Conservation (phyloP, 225 moss, liverwort and hornwort genomes). For the Pleurozium schreberi region DNA sequence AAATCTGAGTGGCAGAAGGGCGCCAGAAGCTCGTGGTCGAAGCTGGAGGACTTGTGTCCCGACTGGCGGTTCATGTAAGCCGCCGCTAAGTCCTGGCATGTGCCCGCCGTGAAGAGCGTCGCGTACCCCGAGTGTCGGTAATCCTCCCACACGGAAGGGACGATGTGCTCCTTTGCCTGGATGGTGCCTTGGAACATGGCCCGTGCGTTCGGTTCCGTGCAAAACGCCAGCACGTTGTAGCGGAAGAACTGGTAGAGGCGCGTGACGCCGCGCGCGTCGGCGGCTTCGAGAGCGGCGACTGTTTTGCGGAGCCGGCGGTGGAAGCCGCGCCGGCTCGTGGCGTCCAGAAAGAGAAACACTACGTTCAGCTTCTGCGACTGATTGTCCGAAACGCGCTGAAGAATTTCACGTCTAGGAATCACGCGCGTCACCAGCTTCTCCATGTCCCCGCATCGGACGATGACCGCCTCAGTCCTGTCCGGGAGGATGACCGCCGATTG, state of each 20-base stretch:
- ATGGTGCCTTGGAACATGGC: constrained; percentile 34
- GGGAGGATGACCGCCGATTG: background rate
- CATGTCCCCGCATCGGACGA: constrained; percentile 28
- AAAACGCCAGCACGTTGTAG: constrained; percentile 29
- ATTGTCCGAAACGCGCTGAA: background rate
- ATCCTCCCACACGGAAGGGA: constrained; percentile 35
- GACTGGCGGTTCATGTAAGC: constrained; percentile 31
- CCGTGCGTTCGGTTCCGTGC: constrained; percentile 35
- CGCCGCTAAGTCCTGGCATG: constrained; percentile 47
- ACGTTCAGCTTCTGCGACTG: constrained; percentile 12
- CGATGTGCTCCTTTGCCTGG: background rate
- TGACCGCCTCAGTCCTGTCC: constrained; percentile 14
- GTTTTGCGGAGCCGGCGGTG: constrained; percentile 30
- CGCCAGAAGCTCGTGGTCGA: constrained; percentile 42
- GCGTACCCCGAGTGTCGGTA: constrained; percentile 21
- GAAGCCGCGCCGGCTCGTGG: constrained; percentile 37
- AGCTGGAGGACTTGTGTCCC: constrained; percentile 1
- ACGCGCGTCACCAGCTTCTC: constrained; percentile 39
- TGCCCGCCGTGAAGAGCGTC: constrained; percentile 34
- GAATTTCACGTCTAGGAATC: background rate
- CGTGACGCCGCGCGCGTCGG: constrained; percentile 1
- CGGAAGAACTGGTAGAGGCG: constrained; percentile 39
- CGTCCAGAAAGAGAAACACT: constrained; percentile 30
- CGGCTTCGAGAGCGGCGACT: constrained; percentile 15
- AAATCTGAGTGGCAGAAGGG: constrained; percentile 49